A percentile compares a stretch with the other conserved stretches of the same genome.
phyloP scores from a whole-genome alignment of 768 basidiomycete species.

The Rhodotorula taiwanensis region DNA sequence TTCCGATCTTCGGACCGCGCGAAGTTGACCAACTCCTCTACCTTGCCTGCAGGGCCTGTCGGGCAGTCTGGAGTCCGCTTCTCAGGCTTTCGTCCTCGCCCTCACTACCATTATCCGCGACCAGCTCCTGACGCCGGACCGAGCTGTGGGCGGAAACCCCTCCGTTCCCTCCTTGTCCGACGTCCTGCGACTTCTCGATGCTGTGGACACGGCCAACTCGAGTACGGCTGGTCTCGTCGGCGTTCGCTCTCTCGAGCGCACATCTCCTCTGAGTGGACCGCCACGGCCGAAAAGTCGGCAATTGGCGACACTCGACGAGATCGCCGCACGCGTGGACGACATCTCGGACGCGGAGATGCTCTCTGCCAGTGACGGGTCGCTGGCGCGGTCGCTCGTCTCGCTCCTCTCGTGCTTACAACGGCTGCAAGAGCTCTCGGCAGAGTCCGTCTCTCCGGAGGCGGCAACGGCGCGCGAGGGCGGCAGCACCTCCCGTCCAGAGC shows the following conservation, averaged over 20 bases:
- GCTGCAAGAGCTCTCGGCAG: constrained; percentile 43
- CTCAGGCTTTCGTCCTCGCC: constrained; percentile 30
- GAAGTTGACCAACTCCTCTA: neutral
- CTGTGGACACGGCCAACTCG: too few species aligned
- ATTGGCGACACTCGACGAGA: constrained; percentile 56
- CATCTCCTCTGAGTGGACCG: constrained; percentile 57
- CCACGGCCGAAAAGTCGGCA: constrained; percentile 44
- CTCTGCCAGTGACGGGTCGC: constrained; percentile 52
- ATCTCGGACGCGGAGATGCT: constrained; percentile 47
- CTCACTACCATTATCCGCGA: constrained; percentile 18
- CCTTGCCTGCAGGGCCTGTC: constrained; percentile 8
- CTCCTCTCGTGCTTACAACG: constrained; percentile 64
- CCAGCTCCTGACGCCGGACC: neutral
- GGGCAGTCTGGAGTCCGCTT: constrained; percentile 17
- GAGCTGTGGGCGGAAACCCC: neutral
- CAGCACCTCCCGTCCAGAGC: constrained; percentile 36
- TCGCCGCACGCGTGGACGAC: constrained; percentile 55
- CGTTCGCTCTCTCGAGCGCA: constrained; percentile 56
- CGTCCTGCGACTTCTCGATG: too few species aligned
- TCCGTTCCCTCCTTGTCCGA: neutral
- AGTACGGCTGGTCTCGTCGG: too few species aligned
- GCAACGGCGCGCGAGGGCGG: neutral
- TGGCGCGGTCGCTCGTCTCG: constrained; percentile 63
- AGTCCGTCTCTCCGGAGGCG: neutral
- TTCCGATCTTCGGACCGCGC: neutral